Conservation (phyloP, 2,329 filamentous ascomycete genomes). For the Apiospora malaysiana region DNA sequence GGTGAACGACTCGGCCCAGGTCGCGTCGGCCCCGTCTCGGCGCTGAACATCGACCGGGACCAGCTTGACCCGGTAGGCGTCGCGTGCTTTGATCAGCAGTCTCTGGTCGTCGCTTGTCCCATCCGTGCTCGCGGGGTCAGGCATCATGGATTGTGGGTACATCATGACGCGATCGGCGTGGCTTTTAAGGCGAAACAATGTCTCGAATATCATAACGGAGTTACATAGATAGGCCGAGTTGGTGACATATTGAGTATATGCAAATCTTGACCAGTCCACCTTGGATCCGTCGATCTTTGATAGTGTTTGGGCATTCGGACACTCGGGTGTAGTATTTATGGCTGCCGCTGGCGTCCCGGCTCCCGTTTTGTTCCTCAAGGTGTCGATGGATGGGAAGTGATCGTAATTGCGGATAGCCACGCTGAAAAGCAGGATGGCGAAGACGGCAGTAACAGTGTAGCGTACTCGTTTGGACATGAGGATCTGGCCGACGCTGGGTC, state of each 20-base stretch:
- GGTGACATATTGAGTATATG: constrained; percentile 57
- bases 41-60: constrained; percentile 48
- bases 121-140: constrained; percentile 36
- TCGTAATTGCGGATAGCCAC: constrained; percentile 39
- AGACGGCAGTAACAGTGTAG: constrained; percentile 34
- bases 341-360: background rate
- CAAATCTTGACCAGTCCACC: constrained; percentile 51
- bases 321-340: constrained; percentile 29
- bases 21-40: constrained; percentile 46
- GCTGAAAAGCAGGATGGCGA: constrained; percentile 35
- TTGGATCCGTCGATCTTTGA: constrained; percentile 30
- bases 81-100: constrained; percentile 48
- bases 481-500: constrained; percentile 43
- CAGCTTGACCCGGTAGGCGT: constrained; percentile 52
- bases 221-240: constrained; percentile 55
- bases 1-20: constrained; percentile 69
- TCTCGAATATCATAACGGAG: constrained; percentile 57
- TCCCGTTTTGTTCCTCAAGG: constrained; percentile 26
- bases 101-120: constrained; percentile 37
- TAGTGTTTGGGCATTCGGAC: constrained; percentile 33
- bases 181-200: constrained; percentile 47
- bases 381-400: constrained; percentile 36
- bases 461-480: constrained; percentile 44
- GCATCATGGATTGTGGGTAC: constrained; percentile 49
- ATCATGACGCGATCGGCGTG: constrained; percentile 52